Evolutionary conservation across 768 basidiomycete genomes (phyloP), one percentile per base, ranked within the genome.

Genomic region (Rhizopogon vesiculosus): DNA sequence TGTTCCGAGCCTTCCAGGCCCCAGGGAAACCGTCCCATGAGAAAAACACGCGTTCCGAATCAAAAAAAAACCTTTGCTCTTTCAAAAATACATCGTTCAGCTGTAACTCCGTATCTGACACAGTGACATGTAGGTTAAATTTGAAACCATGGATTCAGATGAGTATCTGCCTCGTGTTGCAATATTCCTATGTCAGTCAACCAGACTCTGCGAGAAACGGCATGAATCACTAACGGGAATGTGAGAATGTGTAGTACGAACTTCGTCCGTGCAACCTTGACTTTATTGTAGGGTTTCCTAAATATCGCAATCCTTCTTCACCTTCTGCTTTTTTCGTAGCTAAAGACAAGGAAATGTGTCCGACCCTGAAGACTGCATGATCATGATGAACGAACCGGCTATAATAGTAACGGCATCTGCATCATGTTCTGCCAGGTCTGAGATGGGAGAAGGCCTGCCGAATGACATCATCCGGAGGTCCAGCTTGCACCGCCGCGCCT

Each of bases 11-110:
- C 66, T 60, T 83, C 82, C 46, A 93, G 73, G 15, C 59, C 83
- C 81, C 46, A 93, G 73, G 15, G 79, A 93, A 75, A 18, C 79
- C 81, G 63, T 89, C 90, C 89, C 90, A 93, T 8, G 88, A 86
- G 3, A 83, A 76, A 6, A 92, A 4, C 3, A 5, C 25, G 25
- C 25, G 68, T 51, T 90, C 83, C n/a, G 62, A 62, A 65, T 92
- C 91, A 25, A 25, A 25, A 25, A 25, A 25, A 64, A 91, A 91
- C 58, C 76, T 80, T 41, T 67, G 71, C 58, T 91, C 89, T 60
- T 75, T 81, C 56, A 78, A 80, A 70, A 86, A 85, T 19, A 79
- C 78, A 46, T 79, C 79, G 46, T 80, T 78, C 61, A 92, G 71
- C 46, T 45, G 56, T 55, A 56, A 54, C 31, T 9, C 31, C 31